These are phyloP conservation scores for Scedosporium aurantiacum DNA, from an alignment of 2,329 filamentous ascomycete genomes.

Conservation along the genomic window DNA sequence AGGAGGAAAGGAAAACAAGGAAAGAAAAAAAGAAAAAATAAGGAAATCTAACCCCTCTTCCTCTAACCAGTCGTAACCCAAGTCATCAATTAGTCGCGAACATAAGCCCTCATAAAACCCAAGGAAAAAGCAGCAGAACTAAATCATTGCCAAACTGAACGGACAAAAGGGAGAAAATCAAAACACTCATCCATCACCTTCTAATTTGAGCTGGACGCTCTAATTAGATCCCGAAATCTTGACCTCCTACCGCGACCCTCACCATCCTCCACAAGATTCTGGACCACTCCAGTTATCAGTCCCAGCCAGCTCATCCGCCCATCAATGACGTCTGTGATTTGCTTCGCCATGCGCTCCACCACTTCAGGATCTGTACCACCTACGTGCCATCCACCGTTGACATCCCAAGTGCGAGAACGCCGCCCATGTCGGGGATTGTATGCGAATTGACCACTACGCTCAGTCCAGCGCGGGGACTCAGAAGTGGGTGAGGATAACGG, in stretches of 20 bases:
- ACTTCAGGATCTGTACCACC: constrained; percentile 29
- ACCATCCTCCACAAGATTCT: not conserved
- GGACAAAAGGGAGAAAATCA: not conserved
- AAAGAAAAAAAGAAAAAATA: not conserved
- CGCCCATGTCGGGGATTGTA: constrained; percentile 17
- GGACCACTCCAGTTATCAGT: not conserved
- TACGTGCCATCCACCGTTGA: constrained; percentile 33
- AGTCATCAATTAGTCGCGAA: too few species aligned
- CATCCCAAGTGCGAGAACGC: constrained; percentile 21
- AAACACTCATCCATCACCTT: not conserved
- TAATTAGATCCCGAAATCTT: not conserved
- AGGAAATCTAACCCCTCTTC: not conserved
- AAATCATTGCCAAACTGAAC: too few species aligned
- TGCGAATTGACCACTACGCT: constrained; percentile 31
- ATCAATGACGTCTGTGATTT: constrained; percentile 19
- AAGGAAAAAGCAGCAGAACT: not conserved
- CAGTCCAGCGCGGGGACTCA: constrained; percentile 18
- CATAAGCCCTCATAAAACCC: not conserved
- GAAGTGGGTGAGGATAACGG: constrained; percentile 17
- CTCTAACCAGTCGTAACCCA: not conserved
- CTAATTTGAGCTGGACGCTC: not conserved
- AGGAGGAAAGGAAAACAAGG: not conserved
- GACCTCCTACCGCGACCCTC: not conserved
- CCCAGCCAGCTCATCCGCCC: constrained; percentile 13
- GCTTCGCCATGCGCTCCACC: constrained; percentile 25